Conservation (phyloP, 805 yeast genomes). For the Sungouiella thailandica region DNA sequence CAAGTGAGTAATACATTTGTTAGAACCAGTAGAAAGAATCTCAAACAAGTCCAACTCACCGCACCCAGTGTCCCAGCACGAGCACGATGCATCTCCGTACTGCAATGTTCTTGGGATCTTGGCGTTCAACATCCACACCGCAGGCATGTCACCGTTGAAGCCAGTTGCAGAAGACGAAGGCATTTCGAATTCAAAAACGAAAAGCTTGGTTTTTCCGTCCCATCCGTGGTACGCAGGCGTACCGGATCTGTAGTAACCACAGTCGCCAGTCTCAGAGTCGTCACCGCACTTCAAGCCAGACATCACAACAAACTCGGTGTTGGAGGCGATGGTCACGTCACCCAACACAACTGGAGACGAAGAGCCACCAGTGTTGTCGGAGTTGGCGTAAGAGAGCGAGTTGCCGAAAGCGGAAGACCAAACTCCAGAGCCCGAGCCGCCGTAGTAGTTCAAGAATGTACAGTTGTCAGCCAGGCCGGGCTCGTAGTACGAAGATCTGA, state of each 20-base stretch:
- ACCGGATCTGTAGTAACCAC: conserved; percentile 83
- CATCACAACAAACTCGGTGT: conserved; percentile 79
- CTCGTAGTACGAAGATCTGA: conserved; percentile 60
- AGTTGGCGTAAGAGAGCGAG: conserved; percentile 79
- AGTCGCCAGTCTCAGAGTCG: conserved; percentile 38
- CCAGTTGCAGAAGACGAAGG: conserved; percentile 52
- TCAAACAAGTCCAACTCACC: conserved; percentile 97
- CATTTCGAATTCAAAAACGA: conserved; percentile 92
- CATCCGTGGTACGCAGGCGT: conserved; percentile 96
- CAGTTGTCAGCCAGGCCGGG: conserved; percentile 69
- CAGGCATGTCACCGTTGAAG: conserved; percentile 90
- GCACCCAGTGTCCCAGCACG: conserved; percentile 97
- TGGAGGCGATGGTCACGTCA: conserved; percentile 65
- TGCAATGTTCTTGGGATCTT: conserved; percentile 95
- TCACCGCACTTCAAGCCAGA: conserved; percentile 55
- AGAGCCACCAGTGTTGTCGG: conserved; percentile 75
- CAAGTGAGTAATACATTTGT: conserved; percentile 71
- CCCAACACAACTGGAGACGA: conserved; percentile 61
- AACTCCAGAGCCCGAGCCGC: conserved; percentile 87
- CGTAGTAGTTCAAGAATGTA: conserved; percentile 81
- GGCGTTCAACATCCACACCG: conserved; percentile 93
- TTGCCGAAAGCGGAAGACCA: conserved; percentile 87
- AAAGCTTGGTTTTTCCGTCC: conserved; percentile 77
- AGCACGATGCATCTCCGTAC: conserved; percentile 80
- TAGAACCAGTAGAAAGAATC: conserved; percentile 71